A percentile compares a stretch with the other conserved stretches of the same genome.
phyloP scores from a whole-genome alignment of 768 basidiomycete genomes.

The Omphalotus guepiniiformis region DNA sequence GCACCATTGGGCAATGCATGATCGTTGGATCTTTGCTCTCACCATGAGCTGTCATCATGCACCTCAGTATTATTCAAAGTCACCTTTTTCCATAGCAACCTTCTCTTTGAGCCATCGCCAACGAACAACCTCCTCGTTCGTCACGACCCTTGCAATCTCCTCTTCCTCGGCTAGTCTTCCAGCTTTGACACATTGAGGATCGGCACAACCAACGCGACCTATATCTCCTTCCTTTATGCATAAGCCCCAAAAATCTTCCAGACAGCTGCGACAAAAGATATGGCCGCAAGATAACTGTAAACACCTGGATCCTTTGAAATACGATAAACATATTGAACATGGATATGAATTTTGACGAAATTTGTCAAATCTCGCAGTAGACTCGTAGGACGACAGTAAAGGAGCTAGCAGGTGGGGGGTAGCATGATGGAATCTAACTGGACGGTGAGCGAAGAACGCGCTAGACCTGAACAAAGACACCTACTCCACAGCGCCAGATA shows the following conservation, averaged over 20 bases:
- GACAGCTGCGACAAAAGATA: slow-evolving; percentile 79
- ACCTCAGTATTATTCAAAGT: slow-evolving; percentile 5
- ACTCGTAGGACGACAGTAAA: slow-evolving; percentile 46
- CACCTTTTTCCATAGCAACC: slow-evolving; percentile 67
- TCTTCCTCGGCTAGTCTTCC: slow-evolving; percentile 59
- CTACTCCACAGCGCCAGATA: slow-evolving; percentile 34
- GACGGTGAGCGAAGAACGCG: slow-evolving; percentile 4
- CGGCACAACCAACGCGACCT: slow-evolving; percentile 74
- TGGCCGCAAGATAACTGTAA: slow-evolving; percentile 68
- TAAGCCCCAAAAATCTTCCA: slow-evolving; percentile 78
- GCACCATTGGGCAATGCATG: slow-evolving; percentile 73
- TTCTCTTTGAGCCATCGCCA: slow-evolving; percentile 81
- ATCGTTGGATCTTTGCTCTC: slow-evolving; percentile 62
- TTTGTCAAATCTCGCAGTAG: slow-evolving; percentile 37
- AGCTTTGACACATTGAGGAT: slow-evolving; percentile 71
- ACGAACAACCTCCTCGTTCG: slow-evolving; percentile 57
- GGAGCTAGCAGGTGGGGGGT: slow-evolving; percentile 50
- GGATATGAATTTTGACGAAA: slow-evolving; percentile 65
- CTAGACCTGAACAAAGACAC: slow-evolving; percentile 15
- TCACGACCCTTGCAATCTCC: slow-evolving; percentile 68
- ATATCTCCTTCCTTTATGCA: slow-evolving; percentile 80
- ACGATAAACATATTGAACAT: slow-evolving; percentile 75
- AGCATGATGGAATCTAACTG: slow-evolving; percentile 48
- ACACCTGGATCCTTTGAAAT: slow-evolving; percentile 72
- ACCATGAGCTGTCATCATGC: not conserved